These are phyloP conservation scores for Pseudisothecium myosuroides DNA, from an alignment of 225 moss, liverwort and hornwort genomes.

Conservation along the genomic window DNA sequence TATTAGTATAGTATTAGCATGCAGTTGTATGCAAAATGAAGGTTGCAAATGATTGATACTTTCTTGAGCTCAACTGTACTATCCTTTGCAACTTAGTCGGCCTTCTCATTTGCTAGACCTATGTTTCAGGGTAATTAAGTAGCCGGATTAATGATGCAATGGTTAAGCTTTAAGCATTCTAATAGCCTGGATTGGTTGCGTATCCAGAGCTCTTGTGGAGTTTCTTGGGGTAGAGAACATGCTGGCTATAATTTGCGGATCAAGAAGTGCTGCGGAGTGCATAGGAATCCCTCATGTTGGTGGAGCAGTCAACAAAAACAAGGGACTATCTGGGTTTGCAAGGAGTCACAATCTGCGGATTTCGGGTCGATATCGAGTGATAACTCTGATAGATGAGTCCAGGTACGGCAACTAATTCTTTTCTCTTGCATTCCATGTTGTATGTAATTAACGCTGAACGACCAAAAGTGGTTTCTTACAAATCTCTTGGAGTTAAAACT, in stretches of 20 bases:
- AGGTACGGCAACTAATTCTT: neutral
- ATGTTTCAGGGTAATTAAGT: neutral
- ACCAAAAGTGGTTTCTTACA: neutral
- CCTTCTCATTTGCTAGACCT: neutral
- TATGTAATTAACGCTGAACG: neutral
- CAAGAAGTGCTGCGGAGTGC: conserved; percentile 4
- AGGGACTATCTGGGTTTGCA: conserved; percentile 15
- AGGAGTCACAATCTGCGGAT: neutral
- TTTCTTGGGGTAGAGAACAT: conserved; percentile 16
- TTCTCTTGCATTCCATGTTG: neutral
- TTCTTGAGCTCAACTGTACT: neutral
- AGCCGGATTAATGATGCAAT: neutral
- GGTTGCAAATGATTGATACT: neutral
- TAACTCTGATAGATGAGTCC: neutral
- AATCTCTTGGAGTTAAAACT: neutral
- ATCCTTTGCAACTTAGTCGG: neutral
- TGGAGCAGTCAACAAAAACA: neutral
- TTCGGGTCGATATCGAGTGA: conserved; percentile 17
- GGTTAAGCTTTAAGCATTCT: neutral
- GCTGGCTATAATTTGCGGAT: conserved; percentile 25
- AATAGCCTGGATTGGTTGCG: neutral
- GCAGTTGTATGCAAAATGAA: neutral
- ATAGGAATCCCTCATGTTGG: neutral
- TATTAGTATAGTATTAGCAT: neutral
- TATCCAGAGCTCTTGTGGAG: conserved; percentile 24